These are phyloP conservation scores for Emergomyces africanus DNA, from an alignment of 2,329 filamentous ascomycete species.

Conservation along the genomic window DNA sequence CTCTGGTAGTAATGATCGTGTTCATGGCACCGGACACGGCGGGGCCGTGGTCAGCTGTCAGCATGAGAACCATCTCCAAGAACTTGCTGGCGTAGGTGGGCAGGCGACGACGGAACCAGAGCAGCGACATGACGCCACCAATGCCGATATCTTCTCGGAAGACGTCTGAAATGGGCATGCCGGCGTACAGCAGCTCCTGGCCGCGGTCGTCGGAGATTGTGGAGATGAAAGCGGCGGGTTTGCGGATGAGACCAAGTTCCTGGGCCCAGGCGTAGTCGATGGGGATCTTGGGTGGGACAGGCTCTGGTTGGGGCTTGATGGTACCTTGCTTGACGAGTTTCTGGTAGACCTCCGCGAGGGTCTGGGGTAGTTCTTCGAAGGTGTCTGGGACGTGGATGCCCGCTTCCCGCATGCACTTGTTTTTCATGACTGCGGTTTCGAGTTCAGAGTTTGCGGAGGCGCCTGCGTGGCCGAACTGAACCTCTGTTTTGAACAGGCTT, in stretches of 20 bases:
- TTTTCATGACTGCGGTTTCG: constrained; percentile 93
- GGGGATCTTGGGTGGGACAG: constrained; percentile 93
- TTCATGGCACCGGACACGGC: constrained; percentile 99
- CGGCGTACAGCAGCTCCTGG: constrained; percentile 95
- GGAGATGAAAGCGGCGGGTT: constrained; percentile 98
- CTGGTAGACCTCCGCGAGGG: constrained; percentile 73
- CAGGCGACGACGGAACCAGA: constrained; percentile 98
- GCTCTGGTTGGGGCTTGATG: constrained; percentile 78
- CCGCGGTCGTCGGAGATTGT: constrained; percentile 99
- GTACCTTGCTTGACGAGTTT: constrained; percentile 73
- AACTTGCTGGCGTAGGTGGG: constrained; percentile 96
- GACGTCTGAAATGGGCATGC: constrained; percentile 99
- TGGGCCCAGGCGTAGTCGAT: constrained; percentile 99
- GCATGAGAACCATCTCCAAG: constrained; percentile 99
- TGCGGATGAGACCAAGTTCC: constrained; percentile 97
- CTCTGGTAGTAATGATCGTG: constrained; percentile 99
- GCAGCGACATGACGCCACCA: constrained; percentile 97
- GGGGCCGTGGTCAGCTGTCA: constrained; percentile 97
- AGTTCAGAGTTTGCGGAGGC: constrained; percentile 99
- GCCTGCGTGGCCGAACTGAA: constrained; percentile 98
- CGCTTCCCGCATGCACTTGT: constrained; percentile 89
- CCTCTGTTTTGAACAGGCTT: constrained; percentile 99
- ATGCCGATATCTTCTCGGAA: constrained; percentile 99
- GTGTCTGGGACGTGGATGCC: constrained; percentile 91
- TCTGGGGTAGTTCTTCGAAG: constrained; percentile 81